Conservation (phyloP, 2,329 filamentous ascomycete species). For the Knoxdaviesia proteae region DNA sequence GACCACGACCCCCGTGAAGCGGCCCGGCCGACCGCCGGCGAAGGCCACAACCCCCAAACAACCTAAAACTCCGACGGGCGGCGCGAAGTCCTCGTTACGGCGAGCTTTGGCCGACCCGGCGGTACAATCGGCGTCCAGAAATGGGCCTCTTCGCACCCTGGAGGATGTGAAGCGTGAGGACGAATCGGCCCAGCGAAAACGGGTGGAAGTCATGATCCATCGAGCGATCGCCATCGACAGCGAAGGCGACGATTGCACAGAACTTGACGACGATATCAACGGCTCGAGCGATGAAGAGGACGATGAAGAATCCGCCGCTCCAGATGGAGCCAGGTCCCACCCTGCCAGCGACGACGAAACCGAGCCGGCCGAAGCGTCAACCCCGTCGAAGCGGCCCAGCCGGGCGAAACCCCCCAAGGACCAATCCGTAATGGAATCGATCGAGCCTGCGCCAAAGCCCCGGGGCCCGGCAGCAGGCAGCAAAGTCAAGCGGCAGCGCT, state of each 20-base stretch:
- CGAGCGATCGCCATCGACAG: slow-evolving; percentile 40
- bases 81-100: no score
- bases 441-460: slow-evolving; percentile 9
- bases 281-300: slow-evolving; percentile 20
- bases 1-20: slow-evolving; percentile 1
- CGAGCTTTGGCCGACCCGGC: no score
- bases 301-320: slow-evolving; percentile 7
- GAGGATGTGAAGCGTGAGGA: slow-evolving; percentile 28
- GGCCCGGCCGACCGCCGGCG: no score
- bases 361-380: slow-evolving; percentile 23
- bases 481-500: slow-evolving; percentile 28
- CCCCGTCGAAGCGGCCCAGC: slow-evolving; percentile 20
- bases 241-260: slow-evolving; percentile 45
- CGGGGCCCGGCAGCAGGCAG: slow-evolving; percentile 9
- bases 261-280: slow-evolving; percentile 18
- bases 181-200: slow-evolving; percentile 72
- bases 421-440: neutral
- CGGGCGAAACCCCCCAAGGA: slow-evolving; percentile 1
- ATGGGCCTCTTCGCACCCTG: neutral
- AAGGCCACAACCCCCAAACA: no score
- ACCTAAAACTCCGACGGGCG: no score
- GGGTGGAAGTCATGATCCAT: slow-evolving; percentile 54
- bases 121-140: no score
- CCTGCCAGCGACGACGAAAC: slow-evolving; percentile 13
- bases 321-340: slow-evolving; percentile 12